A percentile compares a stretch with the other conserved stretches of the same genome.
Conservation (phyloP, 805 yeast species). For the Nakazawaea ambrosiae region DNA sequence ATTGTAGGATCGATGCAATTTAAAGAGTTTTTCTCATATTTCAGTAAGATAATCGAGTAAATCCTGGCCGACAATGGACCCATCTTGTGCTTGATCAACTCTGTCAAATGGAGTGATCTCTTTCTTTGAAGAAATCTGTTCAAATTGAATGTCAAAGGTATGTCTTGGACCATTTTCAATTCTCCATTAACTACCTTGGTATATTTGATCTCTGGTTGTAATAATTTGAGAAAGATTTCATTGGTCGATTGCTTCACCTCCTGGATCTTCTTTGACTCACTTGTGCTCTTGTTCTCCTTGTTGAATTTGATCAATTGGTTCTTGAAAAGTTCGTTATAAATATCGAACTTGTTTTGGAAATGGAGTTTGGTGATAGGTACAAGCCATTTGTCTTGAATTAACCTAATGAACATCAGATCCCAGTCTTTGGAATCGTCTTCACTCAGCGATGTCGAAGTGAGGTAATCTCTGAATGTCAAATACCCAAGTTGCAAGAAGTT, state of each 20-base stretch:
- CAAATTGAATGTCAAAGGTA: slow-evolving; percentile 56
- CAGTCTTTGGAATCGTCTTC: slow-evolving; percentile 19
- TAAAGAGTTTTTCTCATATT: slow-evolving; percentile 53
- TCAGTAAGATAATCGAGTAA: slow-evolving; percentile 48
- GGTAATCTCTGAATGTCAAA: slow-evolving; percentile 47
- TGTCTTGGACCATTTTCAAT: slow-evolving; percentile 38
- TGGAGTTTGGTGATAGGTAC: slow-evolving; percentile 33
- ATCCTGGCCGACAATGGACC: slow-evolving; percentile 65
- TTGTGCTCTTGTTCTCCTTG: slow-evolving; percentile 24
- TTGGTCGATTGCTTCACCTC: slow-evolving; percentile 58
- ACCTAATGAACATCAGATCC: slow-evolving; percentile 31
- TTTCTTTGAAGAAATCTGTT: slow-evolving; percentile 60
- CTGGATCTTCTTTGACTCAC: slow-evolving; percentile 49
- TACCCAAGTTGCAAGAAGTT: slow-evolving; percentile 68
- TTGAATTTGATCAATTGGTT: slow-evolving; percentile 27
- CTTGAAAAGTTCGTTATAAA: slow-evolving; percentile 29
- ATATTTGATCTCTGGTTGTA: slow-evolving; percentile 16
- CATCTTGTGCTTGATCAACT: slow-evolving; percentile 56
- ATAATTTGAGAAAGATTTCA: slow-evolving; percentile 25
- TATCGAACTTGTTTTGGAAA: slow-evolving; percentile 24
- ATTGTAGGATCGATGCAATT: slow-evolving; percentile 16
- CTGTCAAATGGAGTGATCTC: slow-evolving; percentile 57
- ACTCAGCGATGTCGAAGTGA: slow-evolving; percentile 17
- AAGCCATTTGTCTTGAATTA: slow-evolving; percentile 45
- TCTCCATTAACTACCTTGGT: slow-evolving; percentile 11